A percentile compares a stretch with the other conserved stretches of the same genome.
Conservation (phyloP, 345 rosid genomes). For the Arabis hirsuta region DNA sequence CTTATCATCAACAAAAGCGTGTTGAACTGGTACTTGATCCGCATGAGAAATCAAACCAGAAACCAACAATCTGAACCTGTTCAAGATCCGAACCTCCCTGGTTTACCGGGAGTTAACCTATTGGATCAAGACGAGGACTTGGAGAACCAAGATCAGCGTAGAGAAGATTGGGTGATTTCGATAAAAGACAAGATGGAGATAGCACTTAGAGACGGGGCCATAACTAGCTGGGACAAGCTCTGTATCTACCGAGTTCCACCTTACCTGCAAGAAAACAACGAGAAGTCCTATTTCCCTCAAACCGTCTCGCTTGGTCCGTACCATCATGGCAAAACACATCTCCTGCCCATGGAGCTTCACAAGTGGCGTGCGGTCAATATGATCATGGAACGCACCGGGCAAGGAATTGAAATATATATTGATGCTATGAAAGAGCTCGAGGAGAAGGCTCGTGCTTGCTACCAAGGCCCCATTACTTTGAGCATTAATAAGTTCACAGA, state of each 20-base stretch:
- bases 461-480: slow-evolving; percentile 54
- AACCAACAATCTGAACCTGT: too few relatives aligned
- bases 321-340: slow-evolving; percentile 63
- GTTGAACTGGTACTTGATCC: too few relatives aligned
- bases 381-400: slow-evolving; percentile 53
- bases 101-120: too few relatives aligned
- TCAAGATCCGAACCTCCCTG: too few relatives aligned
- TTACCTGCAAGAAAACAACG: slow-evolving; percentile 52
- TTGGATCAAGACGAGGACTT: too few relatives aligned
- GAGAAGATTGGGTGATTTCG: slow-evolving; percentile 59
- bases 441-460: slow-evolving; percentile 66
- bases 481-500: slow-evolving; percentile 69
- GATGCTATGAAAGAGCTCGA: slow-evolving; percentile 64
- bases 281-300: slow-evolving; percentile 71
- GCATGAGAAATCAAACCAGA: too few relatives aligned
- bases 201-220: slow-evolving; percentile 57
- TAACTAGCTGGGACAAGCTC: slow-evolving; percentile 55
- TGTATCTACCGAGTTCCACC: slow-evolving; percentile 36
- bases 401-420: slow-evolving; percentile 56
- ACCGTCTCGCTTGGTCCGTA: slow-evolving; percentile 78
- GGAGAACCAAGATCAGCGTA: too few relatives aligned
- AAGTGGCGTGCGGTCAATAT: slow-evolving; percentile 74
- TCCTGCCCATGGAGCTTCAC: slow-evolving; percentile 68
- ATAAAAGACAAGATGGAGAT: slow-evolving; percentile 60
- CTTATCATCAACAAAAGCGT: too few relatives aligned